phyloP scores from a whole-genome alignment of 176 grass and related monocot species.

The Zoysia pacifica region DNA sequence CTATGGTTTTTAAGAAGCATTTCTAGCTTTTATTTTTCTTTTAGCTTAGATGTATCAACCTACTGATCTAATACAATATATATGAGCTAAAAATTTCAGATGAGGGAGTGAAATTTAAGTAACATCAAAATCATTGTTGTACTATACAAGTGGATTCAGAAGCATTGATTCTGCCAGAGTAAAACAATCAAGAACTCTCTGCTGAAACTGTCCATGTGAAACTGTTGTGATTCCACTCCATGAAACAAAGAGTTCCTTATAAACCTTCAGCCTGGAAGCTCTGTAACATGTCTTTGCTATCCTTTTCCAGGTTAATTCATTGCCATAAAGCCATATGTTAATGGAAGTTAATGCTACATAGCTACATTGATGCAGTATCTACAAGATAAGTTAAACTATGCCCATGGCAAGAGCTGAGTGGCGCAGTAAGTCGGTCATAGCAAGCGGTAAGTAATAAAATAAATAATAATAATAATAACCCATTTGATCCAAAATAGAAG shows the following conservation, averaged over 20 bases:
- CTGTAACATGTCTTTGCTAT: not conserved
- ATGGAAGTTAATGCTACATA: not conserved
- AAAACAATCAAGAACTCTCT: conserved; percentile 3
- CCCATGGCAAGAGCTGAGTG: conserved; percentile 7
- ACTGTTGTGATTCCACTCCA: conserved; percentile 8
- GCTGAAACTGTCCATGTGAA: not conserved
- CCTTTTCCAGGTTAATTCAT: conserved; percentile 27
- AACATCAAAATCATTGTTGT: not conserved
- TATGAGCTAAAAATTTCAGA: conserved; percentile 15
- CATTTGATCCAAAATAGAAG: not conserved
- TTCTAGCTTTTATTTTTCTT: not conserved
- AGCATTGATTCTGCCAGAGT: conserved; percentile 8
- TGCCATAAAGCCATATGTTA: not conserved
- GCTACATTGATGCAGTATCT: conserved; percentile 17
- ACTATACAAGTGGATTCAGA: conserved; percentile 7
- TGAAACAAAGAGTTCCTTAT: not conserved
- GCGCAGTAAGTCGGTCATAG: not conserved
- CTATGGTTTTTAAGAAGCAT: not conserved
- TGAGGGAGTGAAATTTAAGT: conserved; percentile 28
- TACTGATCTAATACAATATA: not conserved
- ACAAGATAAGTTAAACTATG: conserved; percentile 6
- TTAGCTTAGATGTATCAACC: conserved; percentile 8
- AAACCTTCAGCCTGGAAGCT: not conserved
- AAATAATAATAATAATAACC: not conserved
- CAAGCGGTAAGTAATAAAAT: not conserved